Evolutionary conservation across 2,329 filamentous ascomycete genomes (phyloP), one percentile per base, ranked within the genome.

Genomic region (Pseudocercospora macadamiae): DNA sequence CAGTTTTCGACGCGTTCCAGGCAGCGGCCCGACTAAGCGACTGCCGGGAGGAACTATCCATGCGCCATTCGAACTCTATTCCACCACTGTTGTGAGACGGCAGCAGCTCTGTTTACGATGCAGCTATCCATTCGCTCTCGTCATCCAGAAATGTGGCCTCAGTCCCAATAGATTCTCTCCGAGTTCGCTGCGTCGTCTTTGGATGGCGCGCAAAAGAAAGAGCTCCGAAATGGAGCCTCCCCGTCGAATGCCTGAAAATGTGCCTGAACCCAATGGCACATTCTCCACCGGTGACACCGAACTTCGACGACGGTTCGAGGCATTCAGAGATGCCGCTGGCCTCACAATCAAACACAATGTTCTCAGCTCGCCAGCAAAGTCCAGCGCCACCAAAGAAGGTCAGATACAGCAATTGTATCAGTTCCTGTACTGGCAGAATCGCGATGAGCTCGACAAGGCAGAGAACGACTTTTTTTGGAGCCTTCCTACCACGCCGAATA

Each of bases 191-290:
- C 21, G 51, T 16, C 23, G n/a, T 42, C 9, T 10, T 10, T 39
- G 3, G n/a, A 56, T 60, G 53, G 58, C 58, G 19, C 39, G 32
- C 7, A 56, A 60, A 23, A 34, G 58, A 21, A 56, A 56, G 42
- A 56, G 53, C 26, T 60, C 58, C 12, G 47, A 60, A 47, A 54
- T 55, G 36, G 53, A 55, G 36, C 14, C 56, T 37, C 30, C 16
- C n/a, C 12, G 23, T n/a, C 16, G 39, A 25, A 51, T 51, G 30
- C 19, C 44, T 32, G 28, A 32, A 12, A 3, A 7, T 44, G 39
- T 9, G 37, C 10, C 10, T 44, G 37, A 44, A 26, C 7, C 14
- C 42, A 47, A 8, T 47, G 42, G 42, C 42, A 25, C 6, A n/a
- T n/a, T n/a, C n/a, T n/a, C n/a, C n/a, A n/a, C n/a, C n/a, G n/a